Conservation (phyloP, 106 monocot genomes). For the Dendrobium nobile region DNA sequence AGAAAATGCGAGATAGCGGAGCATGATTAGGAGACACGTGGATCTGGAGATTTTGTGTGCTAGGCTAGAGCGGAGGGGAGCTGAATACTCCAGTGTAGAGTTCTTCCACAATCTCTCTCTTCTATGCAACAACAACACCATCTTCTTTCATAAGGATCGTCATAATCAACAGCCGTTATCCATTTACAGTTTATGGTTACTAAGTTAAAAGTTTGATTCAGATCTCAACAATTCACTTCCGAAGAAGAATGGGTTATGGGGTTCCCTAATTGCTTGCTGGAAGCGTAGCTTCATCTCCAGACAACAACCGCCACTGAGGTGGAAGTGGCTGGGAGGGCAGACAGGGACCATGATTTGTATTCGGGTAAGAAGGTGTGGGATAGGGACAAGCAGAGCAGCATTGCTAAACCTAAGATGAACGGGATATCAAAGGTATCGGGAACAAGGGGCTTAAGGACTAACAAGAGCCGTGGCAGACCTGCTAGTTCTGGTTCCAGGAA, state of each 20-base stretch:
- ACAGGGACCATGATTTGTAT: not conserved
- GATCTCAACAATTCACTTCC: slow-evolving; percentile 1
- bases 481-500: not conserved
- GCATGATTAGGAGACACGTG: slow-evolving; percentile 62
- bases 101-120: slow-evolving; percentile 75
- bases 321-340: slow-evolving; percentile 8
- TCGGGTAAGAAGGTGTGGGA: not conserved
- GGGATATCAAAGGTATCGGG: slow-evolving; percentile 3
- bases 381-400: not conserved
- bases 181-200: slow-evolving; percentile 25
- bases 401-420: slow-evolving; percentile 12
- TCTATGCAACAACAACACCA: slow-evolving; percentile 66
- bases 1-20: slow-evolving; percentile 43
- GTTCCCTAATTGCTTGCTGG: slow-evolving; percentile 14
- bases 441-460: slow-evolving; percentile 16
- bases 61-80: slow-evolving; percentile 27
- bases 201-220: slow-evolving; percentile 7
- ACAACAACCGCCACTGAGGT: not conserved
- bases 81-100: slow-evolving; percentile 20
- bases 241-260: not conserved
- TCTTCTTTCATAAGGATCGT: slow-evolving; percentile 63
- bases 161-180: slow-evolving; percentile 40
- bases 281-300: slow-evolving; percentile 17
- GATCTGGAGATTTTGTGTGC: slow-evolving; percentile 55
- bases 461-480: not conserved